phyloP scores from a whole-genome alignment of 352 stramenopile genomes.

The Globisporangium barbulae region DNA sequence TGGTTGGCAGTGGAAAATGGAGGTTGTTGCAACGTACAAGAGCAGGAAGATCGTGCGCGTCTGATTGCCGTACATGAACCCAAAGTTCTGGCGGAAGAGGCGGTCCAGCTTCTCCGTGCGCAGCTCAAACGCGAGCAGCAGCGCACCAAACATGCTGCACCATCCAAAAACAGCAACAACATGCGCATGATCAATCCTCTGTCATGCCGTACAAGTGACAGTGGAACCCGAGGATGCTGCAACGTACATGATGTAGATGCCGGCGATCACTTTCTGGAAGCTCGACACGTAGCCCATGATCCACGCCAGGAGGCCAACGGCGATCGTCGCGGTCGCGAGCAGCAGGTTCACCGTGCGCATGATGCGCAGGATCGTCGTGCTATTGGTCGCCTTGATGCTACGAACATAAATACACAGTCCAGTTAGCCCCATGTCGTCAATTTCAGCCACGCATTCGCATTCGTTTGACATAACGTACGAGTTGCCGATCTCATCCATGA shows the following conservation, averaged over 20 bases:
- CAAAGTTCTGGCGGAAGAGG: slow-evolving; percentile 83
- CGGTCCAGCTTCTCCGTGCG: slow-evolving; percentile 79
- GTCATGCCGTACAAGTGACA: neutral
- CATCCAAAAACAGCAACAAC: slow-evolving; percentile 10
- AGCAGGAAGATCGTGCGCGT: slow-evolving; percentile 86
- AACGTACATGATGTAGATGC: slow-evolving; percentile 87
- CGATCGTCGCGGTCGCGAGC: slow-evolving; percentile 67
- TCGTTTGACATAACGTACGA: slow-evolving; percentile 26
- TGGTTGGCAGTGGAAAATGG: neutral
- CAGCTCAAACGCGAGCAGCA: slow-evolving; percentile 82
- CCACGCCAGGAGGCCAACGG: slow-evolving; percentile 71
- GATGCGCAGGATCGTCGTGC: slow-evolving; percentile 71
- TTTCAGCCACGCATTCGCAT: neutral
- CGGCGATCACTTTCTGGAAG: slow-evolving; percentile 81
- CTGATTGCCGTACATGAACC: slow-evolving; percentile 90
- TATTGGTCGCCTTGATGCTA: slow-evolving; percentile 82
- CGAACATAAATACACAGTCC: neutral
- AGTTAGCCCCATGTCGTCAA: neutral
- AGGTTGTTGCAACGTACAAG: slow-evolving; percentile 59
- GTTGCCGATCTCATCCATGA: slow-evolving; percentile 82
- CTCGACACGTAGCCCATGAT: slow-evolving; percentile 72
- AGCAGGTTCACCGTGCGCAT: slow-evolving; percentile 80
- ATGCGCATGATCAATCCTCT: neutral
- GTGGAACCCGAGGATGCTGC: neutral
- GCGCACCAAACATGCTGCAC: slow-evolving; percentile 67